phyloP scores from a whole-genome alignment of 2,329 filamentous ascomycete genomes.

The Alternaria infectoria region DNA sequence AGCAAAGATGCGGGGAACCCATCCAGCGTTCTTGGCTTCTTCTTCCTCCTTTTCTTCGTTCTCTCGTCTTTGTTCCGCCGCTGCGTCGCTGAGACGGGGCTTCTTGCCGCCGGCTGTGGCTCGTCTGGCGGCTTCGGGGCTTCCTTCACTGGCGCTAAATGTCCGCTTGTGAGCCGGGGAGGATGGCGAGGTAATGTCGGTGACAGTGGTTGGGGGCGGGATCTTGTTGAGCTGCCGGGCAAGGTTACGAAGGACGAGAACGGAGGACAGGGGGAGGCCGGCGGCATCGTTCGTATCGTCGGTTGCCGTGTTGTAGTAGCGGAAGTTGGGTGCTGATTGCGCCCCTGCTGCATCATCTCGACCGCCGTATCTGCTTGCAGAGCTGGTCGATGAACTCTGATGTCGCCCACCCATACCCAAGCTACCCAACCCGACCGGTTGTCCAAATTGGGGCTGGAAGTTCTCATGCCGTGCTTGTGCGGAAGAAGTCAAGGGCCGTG shows the following conservation, averaged over 20 bases:
- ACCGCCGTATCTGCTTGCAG: conserved; percentile 32
- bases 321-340: conserved; percentile 37
- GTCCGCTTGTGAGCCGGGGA: conserved; percentile 39
- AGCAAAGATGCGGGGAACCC: conserved; percentile 72
- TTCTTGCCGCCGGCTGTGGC: conserved; percentile 52
- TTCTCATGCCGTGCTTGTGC: conserved; percentile 36
- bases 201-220: conserved; percentile 30
- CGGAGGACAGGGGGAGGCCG: conserved; percentile 78
- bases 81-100: conserved; percentile 42
- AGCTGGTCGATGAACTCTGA: conserved; percentile 16
- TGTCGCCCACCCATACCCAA: conserved; percentile 35
- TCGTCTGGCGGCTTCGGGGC: conserved; percentile 30
- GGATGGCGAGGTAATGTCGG: conserved; percentile 32
- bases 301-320: conserved; percentile 54
- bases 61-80: conserved; percentile 35
- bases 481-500: conserved; percentile 35
- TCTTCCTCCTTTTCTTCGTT: conserved; percentile 52
- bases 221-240: conserved; percentile 58
- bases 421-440: conserved; percentile 37
- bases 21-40: conserved; percentile 61
- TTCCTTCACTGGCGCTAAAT: conserved; percentile 37
- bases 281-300: conserved; percentile 66
- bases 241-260: conserved; percentile 79
- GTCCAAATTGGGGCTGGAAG: conserved; percentile 40
- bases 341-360: conserved; percentile 21